Base-by-base conservation (phyloP, 2,329 filamentous ascomycete genomes). In the Curvularia sp. region DNA sequence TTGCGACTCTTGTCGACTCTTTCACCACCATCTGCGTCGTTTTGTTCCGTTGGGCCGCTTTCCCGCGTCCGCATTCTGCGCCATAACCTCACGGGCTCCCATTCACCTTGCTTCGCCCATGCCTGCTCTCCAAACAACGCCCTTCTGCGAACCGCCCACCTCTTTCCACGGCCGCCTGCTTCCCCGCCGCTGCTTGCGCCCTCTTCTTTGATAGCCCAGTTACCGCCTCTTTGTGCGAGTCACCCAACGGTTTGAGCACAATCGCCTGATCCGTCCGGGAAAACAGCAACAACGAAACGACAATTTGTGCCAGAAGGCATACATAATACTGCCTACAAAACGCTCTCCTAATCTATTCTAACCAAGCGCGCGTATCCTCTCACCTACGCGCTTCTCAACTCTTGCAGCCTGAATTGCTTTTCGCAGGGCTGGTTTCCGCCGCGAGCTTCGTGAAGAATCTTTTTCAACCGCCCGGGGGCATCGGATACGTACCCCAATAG, bases 221-320 rank as follows among this genome's bases (percentile, higher is more conserved):
- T 22, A 22, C 24, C 20, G 20, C 15, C 53, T 50, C 63, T 69
- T 65, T 66, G 61, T 65, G 49, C 49, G 33, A 51, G 47, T 38
- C 44, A 38, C 50, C 47, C 26, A 42, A 44, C 57, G 62, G 65
- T 62, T 66, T 66, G 58, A 52, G 49, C 38, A 55, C 60, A 65
- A 65, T 58, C 55, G 51, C 22, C 43, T 28, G 41, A 47, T 57
- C 44, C 43, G 62, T 60, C 60, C 55, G 55, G 57, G 55, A 44
- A 55, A 65, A 58, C 57, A 41, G 49, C 62, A 48, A 65, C 58
- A 65, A 63, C 56, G 53, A 55, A 44, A 55, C 55, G 55, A 58
- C 62, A 65, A 65, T 61, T 57, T 43, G 50, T 44, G 51, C 26
- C 20, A 41, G 22, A 28, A 43, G 9, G 26, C 53, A 39, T 66